These are phyloP conservation scores for Fusarium floridanum DNA, from an alignment of 2,329 filamentous ascomycete genomes.

Conservation along the genomic window DNA sequence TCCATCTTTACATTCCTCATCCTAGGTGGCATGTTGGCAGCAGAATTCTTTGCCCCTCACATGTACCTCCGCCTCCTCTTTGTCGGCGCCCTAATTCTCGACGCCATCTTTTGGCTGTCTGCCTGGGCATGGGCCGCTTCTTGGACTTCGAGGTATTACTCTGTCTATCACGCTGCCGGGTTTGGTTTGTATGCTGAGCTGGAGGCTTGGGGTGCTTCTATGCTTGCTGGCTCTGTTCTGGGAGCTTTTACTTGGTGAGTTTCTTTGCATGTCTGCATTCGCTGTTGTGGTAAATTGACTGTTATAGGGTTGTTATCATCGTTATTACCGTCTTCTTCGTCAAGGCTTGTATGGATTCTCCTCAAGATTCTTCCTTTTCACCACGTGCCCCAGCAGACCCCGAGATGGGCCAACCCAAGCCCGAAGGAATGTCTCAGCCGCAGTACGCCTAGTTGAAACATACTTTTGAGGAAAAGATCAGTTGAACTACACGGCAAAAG, in stretches of 20 bases:
- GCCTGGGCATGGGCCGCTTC: slow-evolving; percentile 55
- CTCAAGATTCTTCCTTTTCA: slow-evolving; percentile 27
- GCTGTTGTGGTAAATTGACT: not conserved
- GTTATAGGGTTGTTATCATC: slow-evolving; percentile 54
- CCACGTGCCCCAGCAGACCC: slow-evolving; percentile 12
- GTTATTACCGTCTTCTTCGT: slow-evolving; percentile 56
- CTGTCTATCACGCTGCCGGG: slow-evolving; percentile 37
- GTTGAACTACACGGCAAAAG: not conserved
- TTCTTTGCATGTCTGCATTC: not conserved
- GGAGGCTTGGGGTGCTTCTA: slow-evolving; percentile 41
- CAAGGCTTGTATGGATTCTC: slow-evolving; percentile 47
- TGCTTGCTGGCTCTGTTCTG: slow-evolving; percentile 57
- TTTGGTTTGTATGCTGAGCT: slow-evolving; percentile 31
- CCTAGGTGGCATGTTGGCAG: slow-evolving; percentile 53
- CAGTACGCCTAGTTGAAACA: not conserved
- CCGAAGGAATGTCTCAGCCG: not conserved
- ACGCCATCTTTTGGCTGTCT: slow-evolving; percentile 59
- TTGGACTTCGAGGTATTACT: slow-evolving; percentile 48
- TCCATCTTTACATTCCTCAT: slow-evolving; percentile 57
- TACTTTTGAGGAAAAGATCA: too few relatives aligned
- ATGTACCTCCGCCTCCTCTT: slow-evolving; percentile 53
- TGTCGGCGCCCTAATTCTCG: slow-evolving; percentile 53
- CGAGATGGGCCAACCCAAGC: slow-evolving; percentile 35
- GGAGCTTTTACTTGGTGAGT: slow-evolving; percentile 58
- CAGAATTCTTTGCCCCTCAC: slow-evolving; percentile 53